Conservation (phyloP, 176 grass and related monocot genomes). For the Avena atlantica region DNA sequence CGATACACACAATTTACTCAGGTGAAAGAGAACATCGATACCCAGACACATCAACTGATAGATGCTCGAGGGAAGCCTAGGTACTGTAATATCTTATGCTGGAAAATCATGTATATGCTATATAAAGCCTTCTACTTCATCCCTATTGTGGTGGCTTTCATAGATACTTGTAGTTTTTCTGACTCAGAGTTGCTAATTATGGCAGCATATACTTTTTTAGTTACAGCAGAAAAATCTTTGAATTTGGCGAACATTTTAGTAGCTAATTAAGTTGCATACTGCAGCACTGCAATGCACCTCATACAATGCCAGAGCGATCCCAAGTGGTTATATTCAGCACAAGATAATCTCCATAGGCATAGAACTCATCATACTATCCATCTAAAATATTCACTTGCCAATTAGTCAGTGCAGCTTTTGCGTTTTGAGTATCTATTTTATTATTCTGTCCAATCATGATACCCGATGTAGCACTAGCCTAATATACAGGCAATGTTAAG, state of each 20-base stretch:
- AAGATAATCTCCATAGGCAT: slow-evolving; percentile 16
- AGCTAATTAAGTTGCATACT: slow-evolving; percentile 3
- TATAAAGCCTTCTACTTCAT: not conserved
- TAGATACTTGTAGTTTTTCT: not conserved
- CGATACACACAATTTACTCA: slow-evolving; percentile 41
- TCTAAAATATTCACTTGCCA: slow-evolving; percentile 10
- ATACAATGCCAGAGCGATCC: not conserved
- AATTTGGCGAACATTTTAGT: not conserved
- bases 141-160: not conserved
- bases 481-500: not conserved
- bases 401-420: not conserved
- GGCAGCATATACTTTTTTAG: not conserved
- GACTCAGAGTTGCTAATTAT: not conserved
- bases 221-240: not conserved
- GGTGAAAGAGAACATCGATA: slow-evolving; percentile 85
- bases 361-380: not conserved
- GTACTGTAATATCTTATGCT: slow-evolving; percentile 50
- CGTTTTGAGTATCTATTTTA: not conserved
- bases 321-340: not conserved
- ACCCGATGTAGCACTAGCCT: not conserved
- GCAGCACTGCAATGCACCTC: not conserved
- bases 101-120: not conserved
- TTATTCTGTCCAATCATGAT: not conserved
- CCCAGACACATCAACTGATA: slow-evolving; percentile 82
- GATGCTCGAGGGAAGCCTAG: slow-evolving; percentile 88